Evolutionary conservation across 176 grass and related monocot species (phyloP).

Genomic region (Paspalum notatum): DNA sequence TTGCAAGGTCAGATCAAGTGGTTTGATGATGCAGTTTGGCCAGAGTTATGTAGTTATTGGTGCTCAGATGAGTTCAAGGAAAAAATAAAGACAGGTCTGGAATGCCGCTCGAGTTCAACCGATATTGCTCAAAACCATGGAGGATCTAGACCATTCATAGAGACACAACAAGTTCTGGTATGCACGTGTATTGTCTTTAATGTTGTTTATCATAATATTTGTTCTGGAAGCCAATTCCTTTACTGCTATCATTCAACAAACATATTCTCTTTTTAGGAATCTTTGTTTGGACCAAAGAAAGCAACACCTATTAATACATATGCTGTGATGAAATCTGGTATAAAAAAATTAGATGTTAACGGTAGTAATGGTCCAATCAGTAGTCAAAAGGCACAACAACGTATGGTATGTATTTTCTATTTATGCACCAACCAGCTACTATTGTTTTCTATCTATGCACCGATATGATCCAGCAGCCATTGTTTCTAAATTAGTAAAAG

Average conservation of each 20-base stretch:
- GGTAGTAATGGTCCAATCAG: background rate
- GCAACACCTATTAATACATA: background rate
- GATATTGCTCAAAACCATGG: background rate
- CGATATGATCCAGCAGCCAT: no score
- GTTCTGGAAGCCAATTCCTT: no score
- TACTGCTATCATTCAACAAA: background rate
- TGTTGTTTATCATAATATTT: background rate
- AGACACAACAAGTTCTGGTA: background rate
- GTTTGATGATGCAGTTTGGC: no score
- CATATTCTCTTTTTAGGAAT: background rate
- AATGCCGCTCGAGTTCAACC: no score
- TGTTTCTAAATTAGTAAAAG: no score
- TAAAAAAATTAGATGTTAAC: background rate
- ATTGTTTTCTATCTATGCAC: no score
- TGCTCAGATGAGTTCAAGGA: no score
- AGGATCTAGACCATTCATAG: background rate
- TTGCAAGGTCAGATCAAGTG: no score
- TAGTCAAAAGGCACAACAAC: background rate
- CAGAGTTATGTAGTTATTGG: no score
- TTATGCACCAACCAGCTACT: no score
- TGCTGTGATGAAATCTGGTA: background rate
- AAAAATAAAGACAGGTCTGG: no score
- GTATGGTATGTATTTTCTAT: background rate
- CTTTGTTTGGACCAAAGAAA: background rate
- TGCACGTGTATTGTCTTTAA: background rate